Conservation (phyloP, 2,329 filamentous ascomycete genomes). For the Fusarium floridanum region DNA sequence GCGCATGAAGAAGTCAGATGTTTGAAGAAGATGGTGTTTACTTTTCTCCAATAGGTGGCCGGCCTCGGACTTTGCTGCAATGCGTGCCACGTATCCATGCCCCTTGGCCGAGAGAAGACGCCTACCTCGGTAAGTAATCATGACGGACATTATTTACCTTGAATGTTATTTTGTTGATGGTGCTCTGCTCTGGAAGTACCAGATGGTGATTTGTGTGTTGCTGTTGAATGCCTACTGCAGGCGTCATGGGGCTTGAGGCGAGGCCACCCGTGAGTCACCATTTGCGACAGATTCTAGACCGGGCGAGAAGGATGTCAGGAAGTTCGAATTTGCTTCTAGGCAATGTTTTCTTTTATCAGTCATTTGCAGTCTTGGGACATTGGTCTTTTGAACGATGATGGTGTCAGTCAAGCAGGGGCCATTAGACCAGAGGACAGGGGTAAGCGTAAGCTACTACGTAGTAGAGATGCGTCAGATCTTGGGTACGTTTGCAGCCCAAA, state of each 20-base stretch:
- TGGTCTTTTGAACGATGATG: not conserved
- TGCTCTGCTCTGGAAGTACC: not conserved
- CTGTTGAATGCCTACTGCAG: not conserved
- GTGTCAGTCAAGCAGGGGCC: not conserved
- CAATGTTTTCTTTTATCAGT: not conserved
- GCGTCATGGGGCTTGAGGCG: not conserved
- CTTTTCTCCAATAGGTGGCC: not conserved
- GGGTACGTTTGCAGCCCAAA: not conserved
- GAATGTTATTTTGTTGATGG: not conserved
- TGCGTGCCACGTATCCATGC: not conserved
- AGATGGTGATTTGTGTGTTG: not conserved
- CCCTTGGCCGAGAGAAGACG: not conserved
- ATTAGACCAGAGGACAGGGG: not conserved
- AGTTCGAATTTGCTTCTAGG: not conserved
- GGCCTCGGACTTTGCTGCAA: not conserved
- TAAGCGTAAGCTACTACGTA: not conserved
- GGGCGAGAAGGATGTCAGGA: not conserved
- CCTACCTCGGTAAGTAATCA: not conserved
- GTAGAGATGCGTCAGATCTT: not conserved
- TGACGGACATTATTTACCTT: not conserved
- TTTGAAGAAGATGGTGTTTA: not conserved
- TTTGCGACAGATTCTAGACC: not conserved
- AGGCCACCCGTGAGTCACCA: not conserved
- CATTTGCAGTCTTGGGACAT: not conserved
- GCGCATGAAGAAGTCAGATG: not conserved